Conservation (phyloP, 2,329 filamentous ascomycete genomes). For the Fusarium sp. region DNA sequence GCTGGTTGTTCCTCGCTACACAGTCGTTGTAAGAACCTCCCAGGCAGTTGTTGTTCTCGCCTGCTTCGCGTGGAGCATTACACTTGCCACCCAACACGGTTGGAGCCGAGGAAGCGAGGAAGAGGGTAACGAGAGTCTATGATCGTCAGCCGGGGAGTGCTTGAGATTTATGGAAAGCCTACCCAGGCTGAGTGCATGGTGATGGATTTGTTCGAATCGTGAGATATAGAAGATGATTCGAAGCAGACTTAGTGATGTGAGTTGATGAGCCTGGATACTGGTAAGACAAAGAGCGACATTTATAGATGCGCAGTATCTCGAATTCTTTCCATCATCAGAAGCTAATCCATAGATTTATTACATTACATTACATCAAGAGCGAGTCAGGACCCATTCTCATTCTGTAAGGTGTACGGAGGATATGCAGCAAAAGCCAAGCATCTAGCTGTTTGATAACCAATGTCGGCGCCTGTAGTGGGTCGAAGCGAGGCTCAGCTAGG, state of each 20-base stretch:
- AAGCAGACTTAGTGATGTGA: background rate
- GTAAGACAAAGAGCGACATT: rapidly evolving
- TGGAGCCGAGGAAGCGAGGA: background rate
- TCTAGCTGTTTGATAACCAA: background rate
- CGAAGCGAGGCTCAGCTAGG: background rate
- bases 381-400: too few species aligned
- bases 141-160: rapidly evolving
- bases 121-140: background rate
- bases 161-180: rapidly evolving
- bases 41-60: background rate
- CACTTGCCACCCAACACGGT: background rate
- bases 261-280: too few species aligned
- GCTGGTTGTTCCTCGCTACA: background rate
- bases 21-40: background rate
- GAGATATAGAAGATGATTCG: rapidly evolving
- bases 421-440: background rate
- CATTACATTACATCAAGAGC: background rate
- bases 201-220: rapidly evolving
- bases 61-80: background rate
- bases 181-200: background rate
- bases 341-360: rapidly evolving
- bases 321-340: rapidly evolving
- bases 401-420: rapidly evolving
- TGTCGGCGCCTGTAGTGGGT: background rate
- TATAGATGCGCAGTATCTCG: rapidly evolving